phyloP scores from a whole-genome alignment of 1,284 basidiomycete species.

The Cryptococcus sp. region DNA sequence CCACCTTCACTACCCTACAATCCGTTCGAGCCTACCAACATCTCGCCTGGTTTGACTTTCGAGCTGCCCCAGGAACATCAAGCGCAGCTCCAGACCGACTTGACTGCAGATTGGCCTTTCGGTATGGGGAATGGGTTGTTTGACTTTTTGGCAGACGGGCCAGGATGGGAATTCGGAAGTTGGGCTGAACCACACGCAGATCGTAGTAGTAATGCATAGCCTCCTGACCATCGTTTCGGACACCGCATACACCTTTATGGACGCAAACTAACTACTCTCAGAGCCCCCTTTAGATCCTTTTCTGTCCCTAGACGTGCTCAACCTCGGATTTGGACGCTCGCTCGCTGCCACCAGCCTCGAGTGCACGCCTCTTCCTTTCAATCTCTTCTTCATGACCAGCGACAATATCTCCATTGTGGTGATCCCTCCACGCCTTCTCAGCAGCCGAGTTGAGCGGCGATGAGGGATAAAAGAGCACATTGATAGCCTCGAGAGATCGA shows the following conservation, averaged over 20 bases:
- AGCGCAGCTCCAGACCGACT: slow-evolving; percentile 1
- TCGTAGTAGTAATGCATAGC: too few relatives aligned
- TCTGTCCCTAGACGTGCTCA: not conserved
- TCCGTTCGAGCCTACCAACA: not conserved
- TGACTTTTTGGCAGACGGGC: not conserved
- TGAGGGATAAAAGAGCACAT: slow-evolving; percentile 21
- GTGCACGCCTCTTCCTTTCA: not conserved
- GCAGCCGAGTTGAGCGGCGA: slow-evolving; percentile 16
- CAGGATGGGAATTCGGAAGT: not conserved
- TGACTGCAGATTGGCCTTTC: slow-evolving; percentile 2
- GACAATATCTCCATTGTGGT: slow-evolving; percentile 11
- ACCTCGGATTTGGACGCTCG: not conserved
- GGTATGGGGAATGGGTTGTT: not conserved
- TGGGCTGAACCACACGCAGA: too few relatives aligned
- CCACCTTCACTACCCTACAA: not conserved
- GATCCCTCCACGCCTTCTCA: slow-evolving; percentile 14
- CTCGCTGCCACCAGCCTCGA: not conserved
- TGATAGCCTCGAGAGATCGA: slow-evolving; percentile 36
- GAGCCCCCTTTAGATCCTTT: too few relatives aligned
- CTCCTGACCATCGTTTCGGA: too few relatives aligned
- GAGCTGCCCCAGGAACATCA: slow-evolving; percentile 3
- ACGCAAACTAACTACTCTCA: too few relatives aligned
- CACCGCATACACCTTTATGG: too few relatives aligned
- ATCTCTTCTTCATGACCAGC: not conserved
- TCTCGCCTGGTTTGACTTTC: not conserved